phyloP scores from a whole-genome alignment of 148 eudicot genomes.

The Cornus controversa region DNA sequence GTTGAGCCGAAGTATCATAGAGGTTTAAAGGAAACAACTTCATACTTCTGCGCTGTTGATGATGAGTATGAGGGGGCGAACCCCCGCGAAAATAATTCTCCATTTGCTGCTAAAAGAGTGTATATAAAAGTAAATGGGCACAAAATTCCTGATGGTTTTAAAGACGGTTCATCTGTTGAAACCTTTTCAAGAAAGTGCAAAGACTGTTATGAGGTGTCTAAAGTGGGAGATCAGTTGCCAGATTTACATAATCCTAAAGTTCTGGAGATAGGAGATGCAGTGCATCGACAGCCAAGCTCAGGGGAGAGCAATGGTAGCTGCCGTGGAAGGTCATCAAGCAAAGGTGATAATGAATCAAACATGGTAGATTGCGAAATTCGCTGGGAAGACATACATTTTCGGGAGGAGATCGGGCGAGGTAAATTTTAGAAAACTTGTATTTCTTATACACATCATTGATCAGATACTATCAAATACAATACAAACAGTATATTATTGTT shows the following conservation, averaged over 20 bases:
- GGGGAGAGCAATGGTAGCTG: constrained; percentile 35
- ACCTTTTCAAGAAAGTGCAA: constrained; percentile 15
- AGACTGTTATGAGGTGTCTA: constrained; percentile 21
- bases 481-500: neutral
- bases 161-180: constrained; percentile 23
- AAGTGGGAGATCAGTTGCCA: constrained; percentile 19
- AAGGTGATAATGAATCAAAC: constrained; percentile 39
- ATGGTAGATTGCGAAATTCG: constrained; percentile 50
- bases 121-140: constrained; percentile 14
- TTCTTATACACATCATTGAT: neutral
- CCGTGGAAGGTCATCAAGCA: constrained; percentile 43
- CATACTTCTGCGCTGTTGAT: constrained; percentile 12
- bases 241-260: constrained; percentile 23
- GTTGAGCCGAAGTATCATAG: constrained; percentile 21
- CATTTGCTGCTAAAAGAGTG: constrained; percentile 20
- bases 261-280: constrained; percentile 30
- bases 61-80: constrained; percentile 7
- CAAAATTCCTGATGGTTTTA: constrained; percentile 3
- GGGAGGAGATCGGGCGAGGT: constrained; percentile 86
- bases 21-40: constrained; percentile 20
- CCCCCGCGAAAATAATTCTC: constrained; percentile 6
- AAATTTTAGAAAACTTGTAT: constrained; percentile 7
- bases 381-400: constrained; percentile 76
- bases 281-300: constrained; percentile 27
- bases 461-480: neutral